These are phyloP conservation scores for Astrothelium macrocarpum DNA, from an alignment of 495 filamentous ascomycete species.

Conservation along the genomic window DNA sequence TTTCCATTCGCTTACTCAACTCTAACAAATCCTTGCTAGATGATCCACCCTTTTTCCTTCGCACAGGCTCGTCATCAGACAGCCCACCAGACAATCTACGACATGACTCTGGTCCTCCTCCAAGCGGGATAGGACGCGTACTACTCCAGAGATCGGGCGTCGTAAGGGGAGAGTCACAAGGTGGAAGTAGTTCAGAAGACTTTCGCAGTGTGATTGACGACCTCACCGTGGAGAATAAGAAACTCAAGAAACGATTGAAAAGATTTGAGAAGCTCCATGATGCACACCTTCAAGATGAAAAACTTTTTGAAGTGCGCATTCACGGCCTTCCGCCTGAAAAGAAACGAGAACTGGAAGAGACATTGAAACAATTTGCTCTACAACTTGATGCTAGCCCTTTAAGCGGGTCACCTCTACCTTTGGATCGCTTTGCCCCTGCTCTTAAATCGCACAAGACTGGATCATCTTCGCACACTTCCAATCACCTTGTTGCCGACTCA, in stretches of 20 bases:
- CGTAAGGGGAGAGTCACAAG: neutral
- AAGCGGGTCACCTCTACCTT: slow-evolving; percentile 9
- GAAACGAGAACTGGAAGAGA: slow-evolving; percentile 64
- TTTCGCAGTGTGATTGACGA: slow-evolving; percentile 36
- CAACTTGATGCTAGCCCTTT: slow-evolving; percentile 35
- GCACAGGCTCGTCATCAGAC: slow-evolving; percentile 27
- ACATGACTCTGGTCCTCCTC: slow-evolving; percentile 4
- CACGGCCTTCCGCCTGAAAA: slow-evolving; percentile 56
- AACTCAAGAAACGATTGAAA: slow-evolving; percentile 56
- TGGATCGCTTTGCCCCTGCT: slow-evolving; percentile 9
- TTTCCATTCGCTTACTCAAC: too few species aligned
- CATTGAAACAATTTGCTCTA: slow-evolving; percentile 54
- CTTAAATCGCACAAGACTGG: slow-evolving; percentile 19
- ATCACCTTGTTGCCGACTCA: slow-evolving; percentile 53
- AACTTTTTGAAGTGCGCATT: slow-evolving; percentile 66
- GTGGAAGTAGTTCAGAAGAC: slow-evolving; percentile 29
- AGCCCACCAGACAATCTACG: slow-evolving; percentile 21
- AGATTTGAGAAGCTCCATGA: slow-evolving; percentile 56
- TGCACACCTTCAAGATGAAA: slow-evolving; percentile 51
- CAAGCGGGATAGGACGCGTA: neutral
- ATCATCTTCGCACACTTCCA: slow-evolving; percentile 38
- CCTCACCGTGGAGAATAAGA: slow-evolving; percentile 41
- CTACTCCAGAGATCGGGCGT: neutral
- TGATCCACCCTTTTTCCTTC: slow-evolving; percentile 35
- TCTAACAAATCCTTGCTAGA: slow-evolving; percentile 13